Percentiles rank a stretch among this genome's conserved stretches.
Conservation (phyloP, 495 filamentous ascomycete genomes). For the Aspergillus diversus region DNA sequence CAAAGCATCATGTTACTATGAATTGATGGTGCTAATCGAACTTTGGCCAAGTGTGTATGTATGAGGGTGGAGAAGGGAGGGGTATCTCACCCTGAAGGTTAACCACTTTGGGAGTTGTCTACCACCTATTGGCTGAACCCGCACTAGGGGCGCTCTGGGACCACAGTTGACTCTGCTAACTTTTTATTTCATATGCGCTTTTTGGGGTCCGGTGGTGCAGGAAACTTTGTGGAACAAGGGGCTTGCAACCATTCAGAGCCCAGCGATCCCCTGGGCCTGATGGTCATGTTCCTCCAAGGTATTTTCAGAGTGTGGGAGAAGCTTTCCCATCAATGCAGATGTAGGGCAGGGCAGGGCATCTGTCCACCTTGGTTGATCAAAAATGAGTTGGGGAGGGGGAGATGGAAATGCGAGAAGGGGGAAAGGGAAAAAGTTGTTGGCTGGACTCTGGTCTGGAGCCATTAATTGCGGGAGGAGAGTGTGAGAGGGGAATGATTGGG, state of each 20-base stretch:
- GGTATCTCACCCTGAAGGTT: neutral
- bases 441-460: too few relatives aligned
- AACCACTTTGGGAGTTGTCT: too few relatives aligned
- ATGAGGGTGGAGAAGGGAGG: constrained; percentile 3
- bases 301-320: constrained; percentile 6
- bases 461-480: neutral
- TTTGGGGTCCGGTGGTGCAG: constrained; percentile 3
- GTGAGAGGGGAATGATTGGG: too few relatives aligned
- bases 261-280: constrained; percentile 7
- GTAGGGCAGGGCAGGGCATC: neutral
- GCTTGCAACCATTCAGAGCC: constrained; percentile 6
- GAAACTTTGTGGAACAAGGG: constrained; percentile 9
- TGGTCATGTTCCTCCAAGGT: constrained; percentile 8
- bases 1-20: neutral
- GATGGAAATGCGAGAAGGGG: neutral
- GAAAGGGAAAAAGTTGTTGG: too few relatives aligned
- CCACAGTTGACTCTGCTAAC: constrained; percentile 8
- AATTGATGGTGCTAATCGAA: neutral
- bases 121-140: constrained; percentile 2
- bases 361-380: neutral
- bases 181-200: constrained; percentile 9
- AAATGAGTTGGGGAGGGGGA: neutral
- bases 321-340: neutral
- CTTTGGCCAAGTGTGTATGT: constrained; percentile 3
- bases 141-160: neutral